Evolutionary conservation across 305 asterid genomes (phyloP), one percentile per base, ranked within the genome.

Genomic region (Solanum chacoense): DNA sequence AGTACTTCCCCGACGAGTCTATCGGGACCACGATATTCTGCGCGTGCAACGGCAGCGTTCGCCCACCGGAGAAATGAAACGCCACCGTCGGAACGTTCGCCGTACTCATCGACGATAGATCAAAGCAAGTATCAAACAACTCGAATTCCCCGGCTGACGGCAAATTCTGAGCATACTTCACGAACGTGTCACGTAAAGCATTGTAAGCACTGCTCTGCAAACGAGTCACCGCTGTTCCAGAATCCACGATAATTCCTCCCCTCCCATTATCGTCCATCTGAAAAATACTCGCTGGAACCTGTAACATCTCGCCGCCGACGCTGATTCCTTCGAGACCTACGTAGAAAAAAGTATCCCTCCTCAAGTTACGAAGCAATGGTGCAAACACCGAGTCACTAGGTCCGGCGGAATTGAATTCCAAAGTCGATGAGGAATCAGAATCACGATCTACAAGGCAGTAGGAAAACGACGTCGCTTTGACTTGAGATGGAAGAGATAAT

Each of bases 151-250:
- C 91, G n/a, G 90, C 35, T 8, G 86, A 85, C 86, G 91, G 92
- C 94, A 94, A 74, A 42, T 90, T 76, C 87, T 90, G 37, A 3
- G 93, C 92, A 24, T 92, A 92, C 74, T 85, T 85, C 86, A 92
- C 84, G 80, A 94, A 93, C 2, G 95, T 93, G 29, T 93, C 92
- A 83, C 96, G 85, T 87, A 94, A 28, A 9, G 94, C 92, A 1
- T 81, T 76, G 55, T 94, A 94, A 4, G 92, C 96, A 87, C 92
- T 91, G 75, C 90, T 91, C 72, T 91, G 89, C 88, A 94, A 72
- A 26, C 94, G 88, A 73, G 96, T 94, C 3, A 94, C 94, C 24
- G 94, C 84, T 6, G 97, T 94, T 16, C 97, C 97, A 18, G 97
- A 93, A 59, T 94, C 97, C 74, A 94, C 90, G 5, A 94, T 93